Percentiles rank a stretch among this genome's conserved stretches.
Evolutionary conservation across 192 early-diverging fungal species (phyloP).

Genomic region (Linnemannia elongata): DNA sequence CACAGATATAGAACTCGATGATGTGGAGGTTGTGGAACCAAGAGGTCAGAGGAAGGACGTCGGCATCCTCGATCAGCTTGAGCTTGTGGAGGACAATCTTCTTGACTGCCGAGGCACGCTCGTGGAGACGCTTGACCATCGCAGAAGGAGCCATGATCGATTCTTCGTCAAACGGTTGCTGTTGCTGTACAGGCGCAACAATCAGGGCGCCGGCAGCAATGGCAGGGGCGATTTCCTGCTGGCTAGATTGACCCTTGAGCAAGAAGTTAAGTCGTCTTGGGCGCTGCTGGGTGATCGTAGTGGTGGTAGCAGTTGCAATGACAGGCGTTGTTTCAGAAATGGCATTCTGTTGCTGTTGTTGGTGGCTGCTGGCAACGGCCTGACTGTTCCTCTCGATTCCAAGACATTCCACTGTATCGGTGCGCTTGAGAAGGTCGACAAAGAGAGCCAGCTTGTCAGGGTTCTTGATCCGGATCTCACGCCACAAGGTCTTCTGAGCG

Average conservation of each 20-base stretch:
- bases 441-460: constrained; percentile 32
- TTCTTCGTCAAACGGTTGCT: neutral
- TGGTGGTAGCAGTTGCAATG: neutral
- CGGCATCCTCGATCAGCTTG: constrained; percentile 41
- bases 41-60: constrained; percentile 34
- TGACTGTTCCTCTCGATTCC: constrained; percentile 25
- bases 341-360: constrained; percentile 5
- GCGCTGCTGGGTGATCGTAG: neutral
- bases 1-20: constrained; percentile 70
- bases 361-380: neutral
- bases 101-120: constrained; percentile 35
- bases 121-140: constrained; percentile 50
- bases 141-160: constrained; percentile 33
- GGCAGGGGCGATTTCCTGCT: neutral
- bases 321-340: neutral
- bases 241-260: constrained; percentile 1
- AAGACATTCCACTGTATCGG: constrained; percentile 35
- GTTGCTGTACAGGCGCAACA: neutral
- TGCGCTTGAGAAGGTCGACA: constrained; percentile 42
- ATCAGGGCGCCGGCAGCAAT: no score
- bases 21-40: constrained; percentile 54
- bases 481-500: constrained; percentile 55
- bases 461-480: constrained; percentile 50
- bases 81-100: constrained; percentile 56
- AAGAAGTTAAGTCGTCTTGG: neutral